phyloP scores from a whole-genome alignment of 805 yeast genomes.

The Saturnispora galanensis region DNA sequence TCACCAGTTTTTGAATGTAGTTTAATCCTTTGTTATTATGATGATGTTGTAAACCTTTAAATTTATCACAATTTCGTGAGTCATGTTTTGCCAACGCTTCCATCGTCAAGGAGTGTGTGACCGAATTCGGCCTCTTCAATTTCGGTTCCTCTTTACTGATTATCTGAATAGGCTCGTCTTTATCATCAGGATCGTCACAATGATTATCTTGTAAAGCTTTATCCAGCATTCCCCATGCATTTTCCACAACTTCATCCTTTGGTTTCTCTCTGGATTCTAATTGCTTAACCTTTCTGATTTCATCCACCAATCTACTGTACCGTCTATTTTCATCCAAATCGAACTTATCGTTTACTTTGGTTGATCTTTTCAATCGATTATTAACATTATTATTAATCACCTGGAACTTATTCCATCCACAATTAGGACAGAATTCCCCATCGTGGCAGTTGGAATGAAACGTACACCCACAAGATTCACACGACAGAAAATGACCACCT shows the following conservation, averaged over 20 bases:
- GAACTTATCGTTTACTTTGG: conserved; percentile 4
- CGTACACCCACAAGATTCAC: conserved; percentile 26
- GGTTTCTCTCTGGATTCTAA: neutral
- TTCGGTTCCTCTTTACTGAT: neutral
- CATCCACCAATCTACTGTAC: conserved; percentile 6
- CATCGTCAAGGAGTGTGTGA: conserved; percentile 4
- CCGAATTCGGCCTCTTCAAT: conserved; percentile 9
- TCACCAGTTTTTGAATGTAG: conserved; percentile 39
- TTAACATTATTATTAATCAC: conserved; percentile 8
- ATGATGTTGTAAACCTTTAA: neutral
- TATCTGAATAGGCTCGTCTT: neutral
- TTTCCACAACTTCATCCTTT: neutral
- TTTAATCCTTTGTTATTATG: conserved; percentile 9
- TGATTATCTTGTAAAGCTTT: conserved; percentile 1
- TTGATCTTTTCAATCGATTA: conserved; percentile 3
- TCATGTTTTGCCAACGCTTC: conserved; percentile 13
- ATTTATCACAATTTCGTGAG: neutral
- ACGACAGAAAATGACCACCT: conserved; percentile 21
- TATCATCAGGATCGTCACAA: neutral
- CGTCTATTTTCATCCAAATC: conserved; percentile 4
- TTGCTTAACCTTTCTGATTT: conserved; percentile 6
- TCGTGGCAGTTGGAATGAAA: conserved; percentile 24
- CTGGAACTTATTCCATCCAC: conserved; percentile 22
- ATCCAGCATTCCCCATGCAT: conserved; percentile 12
- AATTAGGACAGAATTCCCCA: conserved; percentile 28